phyloP scores from a whole-genome alignment of 495 filamentous ascomycete species.

The Bombardia bombarda region DNA sequence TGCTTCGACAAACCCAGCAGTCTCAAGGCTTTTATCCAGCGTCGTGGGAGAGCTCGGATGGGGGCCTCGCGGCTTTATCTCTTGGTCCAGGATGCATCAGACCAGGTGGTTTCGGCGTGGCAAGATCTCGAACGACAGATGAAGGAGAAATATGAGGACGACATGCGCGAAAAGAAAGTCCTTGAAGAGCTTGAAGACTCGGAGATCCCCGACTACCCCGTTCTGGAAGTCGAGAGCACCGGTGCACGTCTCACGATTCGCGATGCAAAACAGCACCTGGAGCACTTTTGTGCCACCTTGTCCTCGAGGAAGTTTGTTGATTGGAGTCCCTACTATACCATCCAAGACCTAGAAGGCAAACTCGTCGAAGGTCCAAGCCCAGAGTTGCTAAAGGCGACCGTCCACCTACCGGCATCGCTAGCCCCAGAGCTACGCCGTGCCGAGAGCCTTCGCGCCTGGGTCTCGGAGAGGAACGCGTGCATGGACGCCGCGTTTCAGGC shows the following conservation, averaged over 20 bases:
- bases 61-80: slow-evolving; percentile 63
- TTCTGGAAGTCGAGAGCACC: slow-evolving; percentile 41
- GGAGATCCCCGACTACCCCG: slow-evolving; percentile 35
- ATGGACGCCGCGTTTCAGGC: slow-evolving; percentile 83
- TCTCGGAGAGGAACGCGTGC: slow-evolving; percentile 63
- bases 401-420: slow-evolving; percentile 67
- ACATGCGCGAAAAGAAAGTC: slow-evolving; percentile 45
- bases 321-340: slow-evolving; percentile 42
- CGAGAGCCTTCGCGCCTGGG: slow-evolving; percentile 50
- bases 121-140: slow-evolving; percentile 60
- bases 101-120: slow-evolving; percentile 42
- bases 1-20: slow-evolving; percentile 72
- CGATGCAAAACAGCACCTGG: slow-evolving; percentile 64
- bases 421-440: slow-evolving; percentile 51
- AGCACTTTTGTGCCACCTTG: slow-evolving; percentile 71
- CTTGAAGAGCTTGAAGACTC: slow-evolving; percentile 45
- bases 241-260: slow-evolving; percentile 69
- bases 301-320: slow-evolving; percentile 47
- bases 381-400: slow-evolving; percentile 41
- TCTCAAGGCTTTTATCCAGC: slow-evolving; percentile 81
- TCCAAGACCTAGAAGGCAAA: slow-evolving; percentile 8
- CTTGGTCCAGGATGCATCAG: slow-evolving; percentile 35
- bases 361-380: slow-evolving; percentile 2
- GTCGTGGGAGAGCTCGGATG: slow-evolving; percentile 75
- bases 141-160: slow-evolving; percentile 65